Percentiles rank a stretch among this genome's conserved stretches.
These are phyloP conservation scores for Hymenoscyphus linearis DNA, from an alignment of 2,329 filamentous ascomycete genomes.

Conservation along the genomic window DNA sequence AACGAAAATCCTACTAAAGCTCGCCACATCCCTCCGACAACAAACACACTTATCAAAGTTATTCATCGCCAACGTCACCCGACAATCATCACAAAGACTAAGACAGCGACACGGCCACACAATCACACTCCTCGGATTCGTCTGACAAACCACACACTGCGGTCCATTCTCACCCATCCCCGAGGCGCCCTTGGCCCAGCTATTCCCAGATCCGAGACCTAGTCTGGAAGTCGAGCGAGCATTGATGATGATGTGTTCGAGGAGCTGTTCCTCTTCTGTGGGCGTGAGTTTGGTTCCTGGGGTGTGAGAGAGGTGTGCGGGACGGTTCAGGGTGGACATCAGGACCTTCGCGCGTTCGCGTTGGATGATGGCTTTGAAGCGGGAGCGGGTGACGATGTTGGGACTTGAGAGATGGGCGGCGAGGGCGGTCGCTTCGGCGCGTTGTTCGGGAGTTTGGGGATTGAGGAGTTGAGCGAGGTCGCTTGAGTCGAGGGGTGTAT, in stretches of 20 bases:
- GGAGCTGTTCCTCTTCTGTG: slow-evolving; percentile 55
- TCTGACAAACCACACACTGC: slow-evolving; percentile 91
- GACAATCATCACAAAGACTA: slow-evolving; percentile 89
- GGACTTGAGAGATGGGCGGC: slow-evolving; percentile 71
- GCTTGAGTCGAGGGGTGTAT: slow-evolving; percentile 57
- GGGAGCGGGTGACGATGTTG: slow-evolving; percentile 74
- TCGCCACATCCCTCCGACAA: slow-evolving; percentile 80
- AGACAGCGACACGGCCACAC: slow-evolving; percentile 96
- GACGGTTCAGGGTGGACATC: slow-evolving; percentile 40
- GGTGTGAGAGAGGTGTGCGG: slow-evolving; percentile 28
- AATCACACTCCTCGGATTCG: slow-evolving; percentile 77
- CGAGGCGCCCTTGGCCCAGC: slow-evolving; percentile 66
- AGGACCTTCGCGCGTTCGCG: slow-evolving; percentile 66
- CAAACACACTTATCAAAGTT: slow-evolving; percentile 97
- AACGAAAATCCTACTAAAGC: slow-evolving; percentile 88
- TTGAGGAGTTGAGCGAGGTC: slow-evolving; percentile 78
- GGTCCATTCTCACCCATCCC: slow-evolving; percentile 71
- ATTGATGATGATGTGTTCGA: slow-evolving; percentile 54
- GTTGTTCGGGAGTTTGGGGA: slow-evolving; percentile 70
- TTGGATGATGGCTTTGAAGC: slow-evolving; percentile 63
- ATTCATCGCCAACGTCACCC: slow-evolving; percentile 89
- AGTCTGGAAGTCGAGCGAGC: slow-evolving; percentile 18
- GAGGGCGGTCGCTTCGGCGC: slow-evolving; percentile 73
- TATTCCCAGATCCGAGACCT: slow-evolving; percentile 26
- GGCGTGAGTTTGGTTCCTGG: slow-evolving; percentile 41